Base-by-base conservation (phyloP, 2,329 filamentous ascomycete species). In the Paracorniculantispora psalliotae region DNA sequence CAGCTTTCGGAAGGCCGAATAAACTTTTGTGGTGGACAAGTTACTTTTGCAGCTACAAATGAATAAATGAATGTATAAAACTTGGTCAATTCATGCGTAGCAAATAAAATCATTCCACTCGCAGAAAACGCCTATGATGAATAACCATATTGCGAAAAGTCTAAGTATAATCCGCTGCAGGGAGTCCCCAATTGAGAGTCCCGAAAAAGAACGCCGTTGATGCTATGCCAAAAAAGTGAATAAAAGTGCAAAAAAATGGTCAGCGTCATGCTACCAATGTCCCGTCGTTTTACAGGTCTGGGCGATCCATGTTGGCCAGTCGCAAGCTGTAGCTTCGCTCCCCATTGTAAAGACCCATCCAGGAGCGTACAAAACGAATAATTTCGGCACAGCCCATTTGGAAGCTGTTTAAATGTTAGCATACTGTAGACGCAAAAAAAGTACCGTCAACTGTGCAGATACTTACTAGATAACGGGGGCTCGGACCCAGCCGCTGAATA, bases 301-400 rank as follows among this genome's bases (percentile, higher is more conserved):
- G 57, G 19, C 57, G 57, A 25, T 59, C 35, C 30, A 59, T 28
- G 49, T 59, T 53, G 12, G 57, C 48, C 8, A 54, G 33, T 13
- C 50, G 46, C 49, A 53, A 43, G 21, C 28, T 49, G 50, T 54
- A 59, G 12, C 17, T 28, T 23, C 57, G 43, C 25, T 50, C 37
- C 6, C 15, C 21, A 8, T 54, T 59, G 43, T n/a, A 19, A 3
- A 59, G 30, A 13, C 57, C 57, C 49, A 59, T 59, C 57, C 57
- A 59, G n/a, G 28, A 21, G 19, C 57, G 39, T 23, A 59, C 1
- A 17, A 49, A 41, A 49, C 57, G 33, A 9, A 53, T 41, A 2
- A 54, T 21, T 28, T 59, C 57, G 12, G 25, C n/a, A 9, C 4
- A 13, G 2, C 15, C 57, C 23, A 59, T 23, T 39, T 30, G 7